Evolutionary conservation across 1,284 basidiomycete species (phyloP), one percentile per base, ranked within the genome.

Genomic region (Ganoderma boninense): DNA sequence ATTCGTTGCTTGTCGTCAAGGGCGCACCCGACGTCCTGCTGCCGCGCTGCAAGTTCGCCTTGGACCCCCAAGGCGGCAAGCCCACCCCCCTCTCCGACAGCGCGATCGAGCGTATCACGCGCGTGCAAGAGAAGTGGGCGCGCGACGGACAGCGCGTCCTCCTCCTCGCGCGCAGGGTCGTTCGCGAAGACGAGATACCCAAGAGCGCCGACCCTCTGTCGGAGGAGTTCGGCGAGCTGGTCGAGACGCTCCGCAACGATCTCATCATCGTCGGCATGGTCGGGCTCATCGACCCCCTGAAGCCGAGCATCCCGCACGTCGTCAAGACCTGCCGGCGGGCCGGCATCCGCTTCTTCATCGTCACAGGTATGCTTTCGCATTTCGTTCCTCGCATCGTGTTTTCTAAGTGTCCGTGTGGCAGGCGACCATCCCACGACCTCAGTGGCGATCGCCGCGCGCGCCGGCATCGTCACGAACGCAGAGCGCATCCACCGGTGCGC

Each of bases 291-390:
- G 91, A 92, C 73, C 90, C 91, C 0, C 85, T 89, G 10, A 85
- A 88, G 59, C 79, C 84, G 10, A 89, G 92, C 71, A 89, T 89
- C 38, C 82, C 83, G 26, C 84, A 88, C 29, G 85, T 86, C 4
- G 85, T 87, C 43, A 71, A 72, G 77, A 57, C 87, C 79, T 82
- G 83, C 77, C 84, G 90, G 46, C 79, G 84, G 14, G 90, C 91
- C 4, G 89, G 89, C 4, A 87, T 89, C 62, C 84, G 90, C 16
- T 89, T 92, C 77, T 87, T 88, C 75, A 89, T 92, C 83, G 90
- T 93, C 64, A 92, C 91, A 7, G 91, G 90, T 80, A 82, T 80
- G 80, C 82, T 81, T 70, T 13, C 29, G 0, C 13, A 10, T 3
- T 20, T 57, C 18, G 29, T 32, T 35, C 23, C 7, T 35, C 35